phyloP scores from a whole-genome alignment of 73 alveolate genomes.

The Blepharisma stoltei region DNA sequence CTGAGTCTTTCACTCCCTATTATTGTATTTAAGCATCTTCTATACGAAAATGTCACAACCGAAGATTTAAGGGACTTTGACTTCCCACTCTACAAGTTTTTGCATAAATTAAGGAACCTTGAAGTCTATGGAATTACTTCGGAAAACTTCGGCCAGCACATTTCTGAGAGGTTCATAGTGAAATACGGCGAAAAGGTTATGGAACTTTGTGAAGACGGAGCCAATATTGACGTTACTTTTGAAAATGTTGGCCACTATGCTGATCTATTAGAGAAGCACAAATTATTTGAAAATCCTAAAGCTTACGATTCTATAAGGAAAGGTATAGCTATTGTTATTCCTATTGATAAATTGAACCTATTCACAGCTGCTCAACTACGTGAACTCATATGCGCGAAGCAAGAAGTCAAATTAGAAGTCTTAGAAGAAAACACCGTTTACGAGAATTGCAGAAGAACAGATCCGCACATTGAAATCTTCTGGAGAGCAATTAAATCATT shows the following conservation, averaged over 20 bases:
- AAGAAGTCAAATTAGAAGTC: constrained; percentile 67
- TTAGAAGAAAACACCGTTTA: constrained; percentile 75
- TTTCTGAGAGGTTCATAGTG: constrained; percentile 62
- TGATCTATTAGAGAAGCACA: constrained; percentile 53
- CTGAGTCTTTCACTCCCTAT: constrained; percentile 78
- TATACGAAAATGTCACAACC: constrained; percentile 49
- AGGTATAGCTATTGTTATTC: constrained; percentile 73
- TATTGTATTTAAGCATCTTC: constrained; percentile 78
- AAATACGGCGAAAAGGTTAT: constrained; percentile 62
- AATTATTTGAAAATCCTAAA: constrained; percentile 60
- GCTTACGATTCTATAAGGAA: constrained; percentile 67
- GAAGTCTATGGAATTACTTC: constrained; percentile 37
- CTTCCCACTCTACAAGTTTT: constrained; percentile 52
- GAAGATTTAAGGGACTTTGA: constrained; percentile 72
- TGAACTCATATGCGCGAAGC: constrained; percentile 80
- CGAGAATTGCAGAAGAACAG: constrained; percentile 65
- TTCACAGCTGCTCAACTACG: constrained; percentile 79
- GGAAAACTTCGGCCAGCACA: constrained; percentile 30
- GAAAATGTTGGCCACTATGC: constrained; percentile 54
- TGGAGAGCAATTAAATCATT: constrained; percentile 72
- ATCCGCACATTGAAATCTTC: constrained; percentile 58
- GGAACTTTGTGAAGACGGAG: constrained; percentile 67
- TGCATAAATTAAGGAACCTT: constrained; percentile 55
- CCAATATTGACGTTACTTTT: constrained; percentile 47
- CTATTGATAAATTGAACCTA: constrained; percentile 55